phyloP scores from a whole-genome alignment of 805 yeast species.

The Starmerella geochares region DNA sequence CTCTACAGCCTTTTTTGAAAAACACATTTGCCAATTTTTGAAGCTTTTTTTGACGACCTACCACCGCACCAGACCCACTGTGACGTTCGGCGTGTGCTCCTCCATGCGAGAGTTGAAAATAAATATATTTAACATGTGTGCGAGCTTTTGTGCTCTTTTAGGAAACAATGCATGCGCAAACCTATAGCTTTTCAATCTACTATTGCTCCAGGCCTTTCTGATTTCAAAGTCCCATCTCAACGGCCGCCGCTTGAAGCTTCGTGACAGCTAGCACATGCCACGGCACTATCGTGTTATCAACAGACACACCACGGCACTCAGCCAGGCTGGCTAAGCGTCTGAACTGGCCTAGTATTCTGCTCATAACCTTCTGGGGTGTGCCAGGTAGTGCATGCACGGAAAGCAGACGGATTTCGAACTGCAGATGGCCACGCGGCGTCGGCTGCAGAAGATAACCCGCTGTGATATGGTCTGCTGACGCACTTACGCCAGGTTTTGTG shows the following conservation, averaged over 20 bases:
- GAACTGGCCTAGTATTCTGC: conserved; percentile 32
- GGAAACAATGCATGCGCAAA: no score
- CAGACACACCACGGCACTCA: conserved; percentile 31
- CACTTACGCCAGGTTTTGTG: conserved; percentile 13
- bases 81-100: no score
- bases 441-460: conserved; percentile 24
- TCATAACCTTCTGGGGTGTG: conserved; percentile 25
- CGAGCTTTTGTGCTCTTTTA: no score
- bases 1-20: no score
- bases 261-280: conserved; percentile 32
- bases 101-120: no score
- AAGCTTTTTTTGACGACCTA: no score
- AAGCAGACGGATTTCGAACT: conserved; percentile 18
- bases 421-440: conserved; percentile 5
- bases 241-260: conserved; percentile 18
- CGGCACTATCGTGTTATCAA: conserved; percentile 30
- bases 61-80: no score
- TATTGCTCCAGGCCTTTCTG: background rate
- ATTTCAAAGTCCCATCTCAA: conserved; percentile 9
- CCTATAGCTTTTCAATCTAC: background rate
- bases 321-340: conserved; percentile 33
- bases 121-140: no score
- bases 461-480: conserved; percentile 15
- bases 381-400: conserved; percentile 5
- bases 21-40: no score